Base-by-base conservation (phyloP, 2,329 filamentous ascomycete genomes). In the Colletotrichum kahawae region DNA sequence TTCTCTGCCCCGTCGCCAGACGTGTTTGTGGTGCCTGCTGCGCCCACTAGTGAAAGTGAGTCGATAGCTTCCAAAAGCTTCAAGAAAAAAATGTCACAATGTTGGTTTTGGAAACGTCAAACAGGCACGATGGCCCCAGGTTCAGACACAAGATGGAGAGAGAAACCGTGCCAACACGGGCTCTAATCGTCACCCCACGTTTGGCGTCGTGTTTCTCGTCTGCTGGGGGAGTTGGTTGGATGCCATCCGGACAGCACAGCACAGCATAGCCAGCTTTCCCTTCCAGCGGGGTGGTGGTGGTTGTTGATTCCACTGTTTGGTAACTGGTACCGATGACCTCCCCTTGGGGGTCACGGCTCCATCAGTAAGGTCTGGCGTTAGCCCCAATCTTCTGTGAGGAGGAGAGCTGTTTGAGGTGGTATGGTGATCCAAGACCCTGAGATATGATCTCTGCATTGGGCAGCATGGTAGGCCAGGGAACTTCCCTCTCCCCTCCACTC, bases 161-260 rank as follows among this genome's bases (percentile, higher is more conserved):
- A 56, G 56, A 27, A 12, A 38, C n/a, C 57, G 33, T 29, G 31
- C 38, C 59, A 59, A 59, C 51, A 71, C 60, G 51, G 69, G 24
- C 43, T 10, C 43, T 29, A 24, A 24, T 24, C 24, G 24, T 12
- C 43, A 21, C 62, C 51, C 18, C 43, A 43, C 21, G 64, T 59
- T 67, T 59, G 65, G 51, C 51, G 13, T 67, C n/a, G 21, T 38
- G 65, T 67, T 67, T 67, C 65, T 67, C 65, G 65, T 67, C 48
- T 38, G 65, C 33, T 31, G 31, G 34, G 51, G 27, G 36, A 7
- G 33, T 67, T 59, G 33, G 65, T 67, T 43, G 51, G 65, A 8
- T 27, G 31, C 24, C n/a, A 27, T 21, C 6, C 8, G 34, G 29
- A 10, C 14, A 16, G 5, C 16, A 13, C 10, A 18, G 18, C 33